Conservation (phyloP, 1,284 basidiomycete species). For the Chalciporus sp. region DNA sequence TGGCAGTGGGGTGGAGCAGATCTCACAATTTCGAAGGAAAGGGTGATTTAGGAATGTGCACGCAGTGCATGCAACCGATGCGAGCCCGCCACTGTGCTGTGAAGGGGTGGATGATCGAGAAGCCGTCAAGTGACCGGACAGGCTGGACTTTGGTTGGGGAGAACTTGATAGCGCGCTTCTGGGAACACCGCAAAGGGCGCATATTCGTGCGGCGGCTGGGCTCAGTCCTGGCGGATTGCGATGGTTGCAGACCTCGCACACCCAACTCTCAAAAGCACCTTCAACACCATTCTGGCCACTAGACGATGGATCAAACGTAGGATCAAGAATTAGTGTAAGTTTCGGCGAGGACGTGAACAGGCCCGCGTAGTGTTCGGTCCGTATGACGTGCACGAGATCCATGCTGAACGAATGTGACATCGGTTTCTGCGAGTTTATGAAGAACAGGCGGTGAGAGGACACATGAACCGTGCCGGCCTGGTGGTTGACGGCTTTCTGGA, state of each 20-base stretch:
- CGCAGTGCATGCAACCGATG: conserved; percentile 67
- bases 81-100: conserved; percentile 10
- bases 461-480: conserved; percentile 74
- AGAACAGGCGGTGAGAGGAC: conserved; percentile 87
- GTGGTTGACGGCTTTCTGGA: conserved; percentile 77
- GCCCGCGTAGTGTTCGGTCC: conserved; percentile 91
- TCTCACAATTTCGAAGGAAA: conserved; percentile 79
- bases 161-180: conserved; percentile 43
- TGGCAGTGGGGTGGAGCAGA: conserved; percentile 76
- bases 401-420: conserved; percentile 58
- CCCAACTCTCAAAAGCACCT: conserved; percentile 63
- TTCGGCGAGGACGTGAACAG: conserved; percentile 92
- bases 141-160: conserved; percentile 28
- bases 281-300: conserved; percentile 26
- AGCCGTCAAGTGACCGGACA: conserved; percentile 27
- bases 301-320: conserved; percentile 28
- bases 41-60: conserved; percentile 95
- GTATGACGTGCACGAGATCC: conserved; percentile 67
- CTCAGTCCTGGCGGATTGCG: conserved; percentile 74
- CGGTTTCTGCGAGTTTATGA: conserved; percentile 63
- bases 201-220: conserved; percentile 62
- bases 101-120: conserved; percentile 22
- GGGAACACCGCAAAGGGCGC: conserved; percentile 77
- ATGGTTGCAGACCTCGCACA: conserved; percentile 85
- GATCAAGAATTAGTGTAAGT: conserved; percentile 73